phyloP scores from a whole-genome alignment of 139 green algal genomes.

The Chlamydomonas incerta region DNA sequence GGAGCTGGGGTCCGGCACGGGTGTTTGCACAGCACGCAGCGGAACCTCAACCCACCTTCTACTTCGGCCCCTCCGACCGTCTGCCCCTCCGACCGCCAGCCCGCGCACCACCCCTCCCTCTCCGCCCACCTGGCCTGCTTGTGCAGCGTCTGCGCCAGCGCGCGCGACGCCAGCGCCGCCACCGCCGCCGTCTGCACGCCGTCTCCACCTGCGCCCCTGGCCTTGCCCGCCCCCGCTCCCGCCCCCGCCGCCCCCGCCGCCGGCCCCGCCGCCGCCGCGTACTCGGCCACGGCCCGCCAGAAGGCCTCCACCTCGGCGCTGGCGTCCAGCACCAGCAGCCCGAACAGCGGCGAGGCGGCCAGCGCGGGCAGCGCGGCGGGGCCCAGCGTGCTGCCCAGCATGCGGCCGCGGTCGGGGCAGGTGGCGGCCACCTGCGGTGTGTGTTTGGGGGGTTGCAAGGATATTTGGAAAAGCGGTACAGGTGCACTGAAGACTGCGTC shows the following conservation, averaged over 20 bases:
- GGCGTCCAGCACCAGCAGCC: conserved; percentile 34
- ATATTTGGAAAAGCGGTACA: no score
- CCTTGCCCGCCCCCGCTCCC: no score
- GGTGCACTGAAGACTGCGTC: no score
- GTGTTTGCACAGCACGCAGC: no score
- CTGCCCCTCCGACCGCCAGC: no score
- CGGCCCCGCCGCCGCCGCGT: not conserved
- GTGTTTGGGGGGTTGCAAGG: no score
- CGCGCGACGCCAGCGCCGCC: conserved; percentile 13
- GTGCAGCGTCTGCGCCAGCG: conserved; percentile 16
- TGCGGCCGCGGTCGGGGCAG: conserved; percentile 16
- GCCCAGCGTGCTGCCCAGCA: conserved; percentile 31
- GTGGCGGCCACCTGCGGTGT: conserved; percentile 16
- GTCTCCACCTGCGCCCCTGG: not conserved
- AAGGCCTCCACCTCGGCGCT: conserved; percentile 39
- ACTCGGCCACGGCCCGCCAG: conserved; percentile 31
- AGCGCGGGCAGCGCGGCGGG: conserved; percentile 20
- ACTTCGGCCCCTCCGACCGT: no score
- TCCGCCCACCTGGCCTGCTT: conserved; percentile 7
- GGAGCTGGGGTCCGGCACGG: no score
- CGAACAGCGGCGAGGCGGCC: conserved; percentile 28
- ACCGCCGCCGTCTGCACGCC: not conserved
- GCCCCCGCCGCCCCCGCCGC: not conserved
- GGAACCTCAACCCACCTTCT: no score
- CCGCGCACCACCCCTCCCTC: no score